These are phyloP conservation scores for Eucalyptus fibrosa DNA, from an alignment of 345 rosid species.

Conservation along the genomic window DNA sequence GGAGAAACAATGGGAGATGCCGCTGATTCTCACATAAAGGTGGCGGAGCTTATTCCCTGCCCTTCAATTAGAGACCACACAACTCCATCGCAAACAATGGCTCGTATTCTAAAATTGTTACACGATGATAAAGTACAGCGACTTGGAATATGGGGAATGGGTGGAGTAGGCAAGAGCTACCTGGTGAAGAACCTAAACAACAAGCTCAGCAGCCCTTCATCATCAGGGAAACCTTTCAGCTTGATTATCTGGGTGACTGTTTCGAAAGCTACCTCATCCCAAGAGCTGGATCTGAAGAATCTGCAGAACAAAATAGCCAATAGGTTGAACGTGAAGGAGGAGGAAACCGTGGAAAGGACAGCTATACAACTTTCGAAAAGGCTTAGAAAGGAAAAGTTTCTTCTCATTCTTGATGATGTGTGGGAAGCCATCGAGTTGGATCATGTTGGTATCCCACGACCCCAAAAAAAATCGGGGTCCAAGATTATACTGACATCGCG, in stretches of 20 bases:
- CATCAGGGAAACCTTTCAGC: neutral
- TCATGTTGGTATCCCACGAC: slow-evolving; percentile 4
- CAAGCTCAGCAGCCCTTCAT: neutral
- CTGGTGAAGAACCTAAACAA: slow-evolving; percentile 17
- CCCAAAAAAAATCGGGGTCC: neutral
- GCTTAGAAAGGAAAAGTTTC: neutral
- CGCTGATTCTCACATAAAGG: neutral
- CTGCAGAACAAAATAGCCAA: slow-evolving; percentile 11
- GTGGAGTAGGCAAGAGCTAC: slow-evolving; percentile 23
- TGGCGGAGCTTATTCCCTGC: neutral
- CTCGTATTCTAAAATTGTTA: neutral
- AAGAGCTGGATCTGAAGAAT: neutral
- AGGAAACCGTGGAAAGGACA: neutral
- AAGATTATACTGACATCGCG: slow-evolving; percentile 12
- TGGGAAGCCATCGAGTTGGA: slow-evolving; percentile 10
- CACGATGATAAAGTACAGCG: neutral
- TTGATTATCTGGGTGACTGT: slow-evolving; percentile 11
- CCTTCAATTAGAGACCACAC: neutral
- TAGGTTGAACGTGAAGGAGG: slow-evolving; percentile 9
- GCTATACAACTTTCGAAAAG: neutral
- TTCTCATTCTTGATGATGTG: slow-evolving; percentile 19
- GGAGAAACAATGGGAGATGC: neutral
- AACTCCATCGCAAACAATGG: neutral
- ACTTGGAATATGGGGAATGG: slow-evolving; percentile 15
- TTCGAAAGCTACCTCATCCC: neutral